phyloP scores from a whole-genome alignment of 2,329 filamentous ascomycete species.

The Sclerotiophoma versabilis region DNA sequence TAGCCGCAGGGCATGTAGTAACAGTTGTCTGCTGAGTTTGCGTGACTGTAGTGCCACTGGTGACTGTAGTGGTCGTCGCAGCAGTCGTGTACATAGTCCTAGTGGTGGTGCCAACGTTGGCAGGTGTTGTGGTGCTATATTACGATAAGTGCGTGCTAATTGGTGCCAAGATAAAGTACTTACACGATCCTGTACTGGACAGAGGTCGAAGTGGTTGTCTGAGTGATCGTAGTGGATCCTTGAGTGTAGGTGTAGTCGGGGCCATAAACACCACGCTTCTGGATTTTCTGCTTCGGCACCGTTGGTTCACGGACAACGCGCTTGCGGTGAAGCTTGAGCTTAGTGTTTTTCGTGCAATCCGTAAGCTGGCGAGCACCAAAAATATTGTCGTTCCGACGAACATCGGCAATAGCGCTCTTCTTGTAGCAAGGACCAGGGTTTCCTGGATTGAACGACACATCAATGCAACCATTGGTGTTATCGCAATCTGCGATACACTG shows the following conservation, averaged over 20 bases:
- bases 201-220: conserved; percentile 4
- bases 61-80: conserved; percentile 3
- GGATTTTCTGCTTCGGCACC: neutral
- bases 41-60: neutral
- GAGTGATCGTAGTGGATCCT: conserved; percentile 1
- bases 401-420: conserved; percentile 25
- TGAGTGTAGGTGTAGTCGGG: conserved; percentile 16
- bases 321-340: conserved; percentile 13
- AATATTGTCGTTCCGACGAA: conserved; percentile 18
- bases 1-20: conserved; percentile 8
- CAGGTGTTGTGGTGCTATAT: conserved; percentile 4
- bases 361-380: conserved; percentile 29
- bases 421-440: conserved; percentile 34
- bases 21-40: conserved; percentile 1
- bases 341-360: neutral
- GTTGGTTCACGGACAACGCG: conserved; percentile 1
- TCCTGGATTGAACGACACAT: conserved; percentile 26
- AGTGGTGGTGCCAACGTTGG: conserved; percentile 7
- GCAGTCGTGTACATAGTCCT: conserved; percentile 6
- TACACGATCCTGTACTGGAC: conserved; percentile 6
- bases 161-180: neutral
- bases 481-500: conserved; percentile 33
- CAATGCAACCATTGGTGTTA: conserved; percentile 26
- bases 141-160: neutral
- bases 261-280: conserved; percentile 7